Evolutionary conservation across 768 basidiomycete genomes (phyloP).

Genomic region (Serendipita vermifera): DNA sequence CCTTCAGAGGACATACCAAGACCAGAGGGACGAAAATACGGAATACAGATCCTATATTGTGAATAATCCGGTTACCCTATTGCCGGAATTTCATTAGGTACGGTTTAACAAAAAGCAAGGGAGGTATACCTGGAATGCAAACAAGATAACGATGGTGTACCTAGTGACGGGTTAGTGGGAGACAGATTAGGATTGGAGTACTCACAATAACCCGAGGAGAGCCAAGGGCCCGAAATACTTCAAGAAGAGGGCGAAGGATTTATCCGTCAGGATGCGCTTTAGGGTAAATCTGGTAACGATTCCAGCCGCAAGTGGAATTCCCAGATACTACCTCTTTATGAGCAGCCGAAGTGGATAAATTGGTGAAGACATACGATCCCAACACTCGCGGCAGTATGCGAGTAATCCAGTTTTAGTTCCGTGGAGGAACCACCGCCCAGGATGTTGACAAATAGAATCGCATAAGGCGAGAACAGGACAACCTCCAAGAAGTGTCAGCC

Average conservation of each 20-base stretch:
- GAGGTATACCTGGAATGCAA: slow-evolving; percentile 40
- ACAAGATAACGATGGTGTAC: slow-evolving; percentile 68
- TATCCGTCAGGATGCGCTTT: slow-evolving; percentile 32
- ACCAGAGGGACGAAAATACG: slow-evolving; percentile 71
- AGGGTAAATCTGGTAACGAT: slow-evolving; percentile 51
- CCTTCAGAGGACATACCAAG: no score
- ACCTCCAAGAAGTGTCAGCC: no score
- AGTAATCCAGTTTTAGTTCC: slow-evolving; percentile 40
- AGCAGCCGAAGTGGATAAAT: no score
- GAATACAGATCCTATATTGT: slow-evolving; percentile 65
- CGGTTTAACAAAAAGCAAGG: not conserved
- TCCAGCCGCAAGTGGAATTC: slow-evolving; percentile 65
- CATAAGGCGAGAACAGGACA: slow-evolving; percentile 57
- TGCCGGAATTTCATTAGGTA: slow-evolving; percentile 18
- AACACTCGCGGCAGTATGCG: slow-evolving; percentile 49
- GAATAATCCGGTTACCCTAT: slow-evolving; percentile 48
- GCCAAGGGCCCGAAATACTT: slow-evolving; percentile 55
- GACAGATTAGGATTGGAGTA: not conserved
- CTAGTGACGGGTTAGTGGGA: not conserved
- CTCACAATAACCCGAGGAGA: slow-evolving; percentile 51
- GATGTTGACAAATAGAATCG: slow-evolving; percentile 59
- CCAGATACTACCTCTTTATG: slow-evolving; percentile 79
- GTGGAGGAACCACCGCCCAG: slow-evolving; percentile 37
- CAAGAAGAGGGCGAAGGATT: slow-evolving; percentile 49
- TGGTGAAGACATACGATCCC: slow-evolving; percentile 45